Evolutionary conservation across 495 filamentous ascomycete species (phyloP).

Genomic region (Penicillium taxi): DNA sequence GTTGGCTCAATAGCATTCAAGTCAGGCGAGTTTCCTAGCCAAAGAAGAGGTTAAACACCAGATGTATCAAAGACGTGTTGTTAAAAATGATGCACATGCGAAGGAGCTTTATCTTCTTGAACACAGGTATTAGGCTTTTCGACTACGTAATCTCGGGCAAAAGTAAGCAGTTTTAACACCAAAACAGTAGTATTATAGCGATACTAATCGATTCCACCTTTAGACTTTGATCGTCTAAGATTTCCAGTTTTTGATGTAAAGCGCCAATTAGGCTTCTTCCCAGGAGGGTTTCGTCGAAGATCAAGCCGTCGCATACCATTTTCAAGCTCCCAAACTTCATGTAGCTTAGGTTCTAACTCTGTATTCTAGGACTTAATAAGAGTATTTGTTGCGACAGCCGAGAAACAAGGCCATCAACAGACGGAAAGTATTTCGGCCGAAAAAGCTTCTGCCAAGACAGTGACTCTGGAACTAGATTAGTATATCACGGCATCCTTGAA

Average conservation of each 20-base stretch:
- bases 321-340: slow-evolving; percentile 9
- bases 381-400: no score
- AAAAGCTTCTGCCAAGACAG: no score
- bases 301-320: slow-evolving; percentile 10
- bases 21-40: slow-evolving; percentile 26
- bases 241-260: slow-evolving; percentile 16
- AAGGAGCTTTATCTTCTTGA: slow-evolving; percentile 12
- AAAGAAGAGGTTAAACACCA: slow-evolving; percentile 15
- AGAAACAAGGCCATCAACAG: no score
- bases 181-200: slow-evolving; percentile 18
- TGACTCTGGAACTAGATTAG: no score
- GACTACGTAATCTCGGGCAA: slow-evolving; percentile 16
- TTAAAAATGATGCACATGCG: slow-evolving; percentile 16
- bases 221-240: slow-evolving; percentile 9
- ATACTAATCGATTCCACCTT: slow-evolving; percentile 17
- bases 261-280: slow-evolving; percentile 12
- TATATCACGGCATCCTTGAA: no score
- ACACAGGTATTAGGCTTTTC: slow-evolving; percentile 13
- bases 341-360: slow-evolving; percentile 8
- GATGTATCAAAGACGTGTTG: slow-evolving; percentile 10
- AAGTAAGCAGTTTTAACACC: slow-evolving; percentile 24
- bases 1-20: slow-evolving; percentile 25
- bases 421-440: no score
- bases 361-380: no score
- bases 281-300: slow-evolving; percentile 1